These are phyloP conservation scores for Cinnamomum chago DNA, from an alignment of 164 flowering plant genomes.

Conservation along the genomic window DNA sequence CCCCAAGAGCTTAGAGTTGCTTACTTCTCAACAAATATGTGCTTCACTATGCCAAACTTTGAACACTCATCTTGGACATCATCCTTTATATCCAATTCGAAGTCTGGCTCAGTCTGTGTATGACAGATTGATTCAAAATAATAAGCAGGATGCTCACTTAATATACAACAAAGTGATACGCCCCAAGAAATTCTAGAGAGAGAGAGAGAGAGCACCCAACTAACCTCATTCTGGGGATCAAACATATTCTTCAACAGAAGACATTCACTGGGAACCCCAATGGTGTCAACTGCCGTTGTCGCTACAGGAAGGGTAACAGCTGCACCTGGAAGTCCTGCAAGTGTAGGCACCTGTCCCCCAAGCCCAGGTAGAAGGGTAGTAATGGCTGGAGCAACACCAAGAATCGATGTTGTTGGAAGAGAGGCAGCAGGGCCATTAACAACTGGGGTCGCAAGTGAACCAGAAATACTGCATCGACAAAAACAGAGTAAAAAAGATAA, in stretches of 20 bases:
- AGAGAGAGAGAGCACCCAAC: slow-evolving; percentile 2
- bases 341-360: slow-evolving; percentile 35
- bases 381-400: slow-evolving; percentile 37
- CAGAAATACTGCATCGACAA: slow-evolving; percentile 42
- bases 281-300: slow-evolving; percentile 41
- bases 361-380: slow-evolving; percentile 36
- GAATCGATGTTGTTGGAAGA: slow-evolving; percentile 37
- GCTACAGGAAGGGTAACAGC: slow-evolving; percentile 34
- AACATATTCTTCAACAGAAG: slow-evolving; percentile 85
- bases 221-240: slow-evolving; percentile 78
- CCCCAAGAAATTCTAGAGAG: no score
- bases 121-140: slow-evolving; percentile 2
- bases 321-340: slow-evolving; percentile 44
- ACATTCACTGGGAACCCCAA: slow-evolving; percentile 87
- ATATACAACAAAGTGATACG: neutral
- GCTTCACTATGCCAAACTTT: slow-evolving; percentile 63
- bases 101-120: slow-evolving; percentile 75
- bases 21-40: slow-evolving; percentile 80
- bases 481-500: neutral
- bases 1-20: slow-evolving; percentile 11
- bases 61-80: slow-evolving; percentile 79
- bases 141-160: neutral
- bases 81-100: slow-evolving; percentile 88
- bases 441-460: slow-evolving; percentile 34
- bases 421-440: slow-evolving; percentile 31